A percentile compares a stretch with the other conserved stretches of the same genome.
Evolutionary conservation across 2,329 filamentous ascomycete genomes (phyloP).

Genomic region (Dothistroma septosporum): DNA sequence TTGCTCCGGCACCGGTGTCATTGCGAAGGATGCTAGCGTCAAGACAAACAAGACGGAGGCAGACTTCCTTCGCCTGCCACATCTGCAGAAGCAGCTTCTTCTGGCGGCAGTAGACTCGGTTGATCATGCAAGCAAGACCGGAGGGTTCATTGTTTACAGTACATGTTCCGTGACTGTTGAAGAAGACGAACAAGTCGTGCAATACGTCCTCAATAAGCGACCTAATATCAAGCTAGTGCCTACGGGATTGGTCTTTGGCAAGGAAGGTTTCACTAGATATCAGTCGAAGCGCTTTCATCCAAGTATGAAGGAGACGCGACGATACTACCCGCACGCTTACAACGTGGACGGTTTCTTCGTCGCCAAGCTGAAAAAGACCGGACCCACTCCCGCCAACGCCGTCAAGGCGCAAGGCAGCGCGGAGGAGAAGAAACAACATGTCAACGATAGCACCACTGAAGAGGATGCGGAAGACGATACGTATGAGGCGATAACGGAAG

Average conservation of each 20-base stretch:
- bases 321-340: conserved; percentile 87
- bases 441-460: conserved; percentile 25
- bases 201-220: conserved; percentile 85
- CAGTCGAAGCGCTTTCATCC: conserved; percentile 89
- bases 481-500: conserved; percentile 13
- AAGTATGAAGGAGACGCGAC: conserved; percentile 73
- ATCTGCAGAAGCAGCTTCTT: conserved; percentile 90
- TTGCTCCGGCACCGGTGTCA: conserved; percentile 95
- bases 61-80: conserved; percentile 89
- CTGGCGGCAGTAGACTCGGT: conserved; percentile 92
- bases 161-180: conserved; percentile 94
- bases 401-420: conserved; percentile 39
- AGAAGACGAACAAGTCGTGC: conserved; percentile 89
- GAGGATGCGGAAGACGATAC: conserved; percentile 55
- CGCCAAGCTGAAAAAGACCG: conserved; percentile 92
- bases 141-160: conserved; percentile 93
- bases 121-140: conserved; percentile 85
- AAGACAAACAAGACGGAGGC: conserved; percentile 98
- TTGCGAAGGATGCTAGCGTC: conserved; percentile 91
- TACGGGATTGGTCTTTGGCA: conserved; percentile 83
- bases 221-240: conserved; percentile 93
- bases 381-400: conserved; percentile 63
- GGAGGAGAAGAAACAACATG: conserved; percentile 31
- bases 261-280: conserved; percentile 85
- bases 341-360: conserved; percentile 99